Evolutionary conservation across 179 eudicot genomes (phyloP).

Genomic region (Vitellaria paradoxa): DNA sequence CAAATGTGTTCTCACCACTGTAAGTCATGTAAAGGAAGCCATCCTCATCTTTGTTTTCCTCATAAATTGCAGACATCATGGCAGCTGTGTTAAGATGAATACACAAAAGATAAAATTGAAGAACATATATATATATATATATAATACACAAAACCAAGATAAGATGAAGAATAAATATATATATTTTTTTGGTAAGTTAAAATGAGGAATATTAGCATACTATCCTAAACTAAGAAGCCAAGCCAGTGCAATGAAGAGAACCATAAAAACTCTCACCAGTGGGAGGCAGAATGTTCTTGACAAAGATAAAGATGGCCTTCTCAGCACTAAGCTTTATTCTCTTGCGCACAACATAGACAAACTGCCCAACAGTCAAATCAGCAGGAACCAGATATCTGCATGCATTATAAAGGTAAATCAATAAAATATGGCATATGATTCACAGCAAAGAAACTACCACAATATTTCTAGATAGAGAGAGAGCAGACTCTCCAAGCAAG

Average conservation of each 20-base stretch:
- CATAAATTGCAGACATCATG: conserved; percentile 55
- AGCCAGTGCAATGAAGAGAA: not conserved
- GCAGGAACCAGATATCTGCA: conserved; percentile 60
- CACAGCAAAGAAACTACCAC: too few relatives aligned
- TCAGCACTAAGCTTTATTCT: conserved; percentile 64
- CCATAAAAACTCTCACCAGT: conserved; percentile 32
- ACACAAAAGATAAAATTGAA: not conserved
- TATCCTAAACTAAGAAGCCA: not conserved
- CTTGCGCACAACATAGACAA: conserved; percentile 60
- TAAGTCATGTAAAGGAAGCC: conserved; percentile 75
- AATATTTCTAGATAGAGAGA: too few relatives aligned
- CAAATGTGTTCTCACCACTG: conserved; percentile 76
- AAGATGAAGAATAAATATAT: too few relatives aligned
- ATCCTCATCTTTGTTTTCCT: conserved; percentile 74
- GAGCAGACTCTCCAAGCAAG: too few relatives aligned
- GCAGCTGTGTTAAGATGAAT: conserved; percentile 26
- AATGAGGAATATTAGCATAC: too few relatives aligned
- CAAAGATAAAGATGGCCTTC: conserved; percentile 58
- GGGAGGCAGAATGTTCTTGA: conserved; percentile 50
- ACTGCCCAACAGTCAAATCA: conserved; percentile 55
- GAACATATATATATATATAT: not conserved
- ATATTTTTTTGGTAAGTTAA: too few relatives aligned
- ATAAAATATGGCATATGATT: too few relatives aligned
- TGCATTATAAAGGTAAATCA: not conserved
- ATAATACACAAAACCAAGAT: too few relatives aligned